A percentile compares a stretch with the other conserved stretches of the same genome.
These are phyloP conservation scores for Fusarium scirpi DNA, from an alignment of 2,329 filamentous ascomycete species.

Conservation along the genomic window DNA sequence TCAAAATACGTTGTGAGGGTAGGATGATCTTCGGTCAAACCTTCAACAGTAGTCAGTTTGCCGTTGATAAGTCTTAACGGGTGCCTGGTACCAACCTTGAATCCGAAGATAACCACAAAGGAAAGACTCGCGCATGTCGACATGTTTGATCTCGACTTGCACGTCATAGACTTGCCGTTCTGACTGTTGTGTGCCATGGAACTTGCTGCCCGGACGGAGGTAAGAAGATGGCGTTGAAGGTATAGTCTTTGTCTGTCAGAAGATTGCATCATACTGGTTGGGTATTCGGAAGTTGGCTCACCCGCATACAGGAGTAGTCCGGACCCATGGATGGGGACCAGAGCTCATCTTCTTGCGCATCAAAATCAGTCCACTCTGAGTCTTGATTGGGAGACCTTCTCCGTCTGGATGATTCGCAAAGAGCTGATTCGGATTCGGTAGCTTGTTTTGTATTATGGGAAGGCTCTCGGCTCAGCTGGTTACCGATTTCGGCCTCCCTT, in stretches of 20 bases:
- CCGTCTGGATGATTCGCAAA: slow-evolving; percentile 26
- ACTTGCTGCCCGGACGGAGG: slow-evolving; percentile 87
- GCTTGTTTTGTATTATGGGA: slow-evolving; percentile 37
- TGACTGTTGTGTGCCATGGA: slow-evolving; percentile 90
- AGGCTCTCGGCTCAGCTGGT: slow-evolving; percentile 40
- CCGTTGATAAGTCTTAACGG: neutral
- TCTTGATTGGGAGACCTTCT: slow-evolving; percentile 37
- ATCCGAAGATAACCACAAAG: slow-evolving; percentile 96
- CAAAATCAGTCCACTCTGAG: slow-evolving; percentile 41
- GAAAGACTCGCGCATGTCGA: slow-evolving; percentile 93
- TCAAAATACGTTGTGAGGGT: slow-evolving; percentile 99
- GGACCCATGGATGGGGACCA: slow-evolving; percentile 54
- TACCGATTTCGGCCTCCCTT: slow-evolving; percentile 45
- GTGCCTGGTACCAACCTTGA: slow-evolving; percentile 73
- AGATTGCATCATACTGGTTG: slow-evolving; percentile 4
- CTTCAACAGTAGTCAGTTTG: slow-evolving; percentile 59
- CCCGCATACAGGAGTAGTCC: slow-evolving; percentile 54
- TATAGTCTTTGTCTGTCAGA: slow-evolving; percentile 66
- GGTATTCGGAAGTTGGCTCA: slow-evolving; percentile 42
- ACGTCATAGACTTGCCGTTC: slow-evolving; percentile 95
- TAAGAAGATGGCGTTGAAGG: slow-evolving; percentile 87
- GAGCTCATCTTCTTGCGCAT: slow-evolving; percentile 48
- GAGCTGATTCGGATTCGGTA: slow-evolving; percentile 34
- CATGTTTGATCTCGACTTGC: slow-evolving; percentile 95
- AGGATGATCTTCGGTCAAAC: slow-evolving; percentile 93